Evolutionary conservation across 257 asterid genomes (phyloP).

Genomic region (Craterostigma plantagineum): DNA sequence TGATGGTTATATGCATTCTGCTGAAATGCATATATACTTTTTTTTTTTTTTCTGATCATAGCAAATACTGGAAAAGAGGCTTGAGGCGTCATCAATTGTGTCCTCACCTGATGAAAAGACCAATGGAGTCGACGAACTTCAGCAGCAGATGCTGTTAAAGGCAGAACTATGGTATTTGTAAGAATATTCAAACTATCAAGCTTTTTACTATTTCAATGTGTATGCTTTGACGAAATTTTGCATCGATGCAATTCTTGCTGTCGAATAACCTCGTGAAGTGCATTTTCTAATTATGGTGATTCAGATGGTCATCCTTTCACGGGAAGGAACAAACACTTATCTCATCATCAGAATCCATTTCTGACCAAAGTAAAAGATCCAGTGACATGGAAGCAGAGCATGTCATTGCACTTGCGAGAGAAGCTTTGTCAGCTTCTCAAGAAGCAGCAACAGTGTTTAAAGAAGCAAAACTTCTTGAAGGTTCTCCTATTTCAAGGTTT

Average conservation of each 20-base stretch:
- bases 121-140: constrained; percentile 18
- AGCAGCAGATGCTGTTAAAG: no score
- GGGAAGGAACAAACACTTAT: constrained; percentile 13
- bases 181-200: constrained; percentile 28
- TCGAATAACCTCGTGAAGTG: neutral
- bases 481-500: constrained; percentile 23
- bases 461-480: constrained; percentile 23
- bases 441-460: constrained; percentile 45
- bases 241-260: neutral
- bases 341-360: constrained; percentile 9
- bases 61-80: constrained; percentile 10
- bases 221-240: constrained; percentile 2
- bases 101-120: constrained; percentile 22
- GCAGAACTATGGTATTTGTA: constrained; percentile 70
- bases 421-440: constrained; percentile 62
- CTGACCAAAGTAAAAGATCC: constrained; percentile 14
- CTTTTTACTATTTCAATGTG: neutral
- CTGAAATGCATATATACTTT: no score
- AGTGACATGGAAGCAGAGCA: constrained; percentile 26
- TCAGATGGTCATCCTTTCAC: constrained; percentile 42
- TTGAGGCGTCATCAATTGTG: constrained; percentile 12
- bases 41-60: neutral
- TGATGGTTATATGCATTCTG: no score
- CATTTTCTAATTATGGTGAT: constrained; percentile 8
- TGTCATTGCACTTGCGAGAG: constrained; percentile 51